phyloP scores from a whole-genome alignment of 805 yeast species.

The Candida khao-thaluensis region DNA sequence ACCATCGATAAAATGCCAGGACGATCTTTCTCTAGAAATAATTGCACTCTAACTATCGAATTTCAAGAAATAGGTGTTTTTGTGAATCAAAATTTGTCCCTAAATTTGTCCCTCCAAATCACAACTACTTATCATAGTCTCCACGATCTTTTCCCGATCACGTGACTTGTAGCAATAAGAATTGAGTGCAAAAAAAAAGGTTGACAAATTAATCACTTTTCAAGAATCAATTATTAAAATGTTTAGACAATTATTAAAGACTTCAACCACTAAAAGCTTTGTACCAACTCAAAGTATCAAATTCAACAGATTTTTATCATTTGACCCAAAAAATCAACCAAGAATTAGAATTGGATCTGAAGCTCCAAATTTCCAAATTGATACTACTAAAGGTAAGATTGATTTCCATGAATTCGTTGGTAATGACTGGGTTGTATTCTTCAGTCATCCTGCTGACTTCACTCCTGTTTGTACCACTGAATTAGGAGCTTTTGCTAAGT shows the following conservation, averaged over 20 bases:
- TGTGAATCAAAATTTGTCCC: too few relatives aligned
- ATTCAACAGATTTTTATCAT: slow-evolving; percentile 24
- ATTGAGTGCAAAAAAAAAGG: not conserved
- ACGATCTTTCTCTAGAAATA: too few relatives aligned
- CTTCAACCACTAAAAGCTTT: slow-evolving; percentile 1
- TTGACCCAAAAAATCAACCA: slow-evolving; percentile 40
- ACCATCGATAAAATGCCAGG: too few relatives aligned
- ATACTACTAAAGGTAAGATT: slow-evolving; percentile 61
- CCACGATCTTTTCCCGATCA: too few relatives aligned
- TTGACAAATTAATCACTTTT: not conserved
- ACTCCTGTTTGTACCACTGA: slow-evolving; percentile 82
- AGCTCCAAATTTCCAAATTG: slow-evolving; percentile 68
- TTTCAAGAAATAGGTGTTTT: too few relatives aligned
- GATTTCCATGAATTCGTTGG: slow-evolving; percentile 64
- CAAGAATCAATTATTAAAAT: slow-evolving; percentile 8
- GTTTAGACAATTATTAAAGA: slow-evolving; percentile 16
- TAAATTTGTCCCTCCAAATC: too few relatives aligned
- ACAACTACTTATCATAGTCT: too few relatives aligned
- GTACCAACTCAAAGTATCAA: slow-evolving; percentile 5
- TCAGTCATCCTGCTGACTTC: slow-evolving; percentile 77
- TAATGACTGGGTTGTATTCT: slow-evolving; percentile 62
- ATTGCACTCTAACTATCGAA: too few relatives aligned
- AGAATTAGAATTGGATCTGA: slow-evolving; percentile 55
- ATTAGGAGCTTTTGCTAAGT: slow-evolving; percentile 70
- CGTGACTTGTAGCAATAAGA: slow-evolving; percentile 12